These are phyloP conservation scores for Aspergillus sp. DNA, from an alignment of 2,329 filamentous ascomycete species.

Conservation along the genomic window DNA sequence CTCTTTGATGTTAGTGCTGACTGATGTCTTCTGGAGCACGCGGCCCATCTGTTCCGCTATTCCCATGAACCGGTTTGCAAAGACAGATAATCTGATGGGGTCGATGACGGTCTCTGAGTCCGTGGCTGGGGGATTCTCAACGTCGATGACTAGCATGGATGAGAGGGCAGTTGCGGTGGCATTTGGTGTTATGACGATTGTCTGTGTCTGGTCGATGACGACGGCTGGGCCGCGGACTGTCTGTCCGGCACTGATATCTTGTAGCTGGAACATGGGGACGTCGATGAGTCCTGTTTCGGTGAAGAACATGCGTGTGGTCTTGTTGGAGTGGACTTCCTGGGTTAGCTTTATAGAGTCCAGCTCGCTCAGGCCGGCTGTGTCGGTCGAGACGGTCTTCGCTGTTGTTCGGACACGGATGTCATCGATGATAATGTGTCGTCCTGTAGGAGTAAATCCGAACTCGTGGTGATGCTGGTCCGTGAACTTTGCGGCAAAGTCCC, in stretches of 20 bases:
- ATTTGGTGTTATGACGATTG: slow-evolving; percentile 81
- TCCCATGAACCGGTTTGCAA: slow-evolving; percentile 59
- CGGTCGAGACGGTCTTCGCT: slow-evolving; percentile 35
- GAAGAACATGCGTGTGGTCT: background rate
- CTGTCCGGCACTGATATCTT: slow-evolving; percentile 31
- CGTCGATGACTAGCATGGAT: slow-evolving; percentile 57
- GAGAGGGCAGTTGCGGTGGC: slow-evolving; percentile 72
- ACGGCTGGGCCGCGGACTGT: slow-evolving; percentile 68
- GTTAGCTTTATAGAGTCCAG: slow-evolving; percentile 58
- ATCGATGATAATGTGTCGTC: slow-evolving; percentile 83
- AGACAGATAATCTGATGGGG: slow-evolving; percentile 56
- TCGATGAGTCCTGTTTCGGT: slow-evolving; percentile 25
- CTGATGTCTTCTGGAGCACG: slow-evolving; percentile 55
- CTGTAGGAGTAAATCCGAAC: slow-evolving; percentile 78
- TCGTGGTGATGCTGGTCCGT: slow-evolving; percentile 84
- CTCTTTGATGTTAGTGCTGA: slow-evolving; percentile 76
- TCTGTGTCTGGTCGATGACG: slow-evolving; percentile 72
- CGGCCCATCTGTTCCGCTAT: slow-evolving; percentile 61
- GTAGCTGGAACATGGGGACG: slow-evolving; percentile 38
- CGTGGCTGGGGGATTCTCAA: no score
- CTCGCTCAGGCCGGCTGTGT: slow-evolving; percentile 45
- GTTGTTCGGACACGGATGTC: slow-evolving; percentile 82
- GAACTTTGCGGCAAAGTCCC: slow-evolving; percentile 81
- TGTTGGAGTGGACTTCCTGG: slow-evolving; percentile 38
- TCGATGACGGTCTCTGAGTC: slow-evolving; percentile 57